Percentiles rank a stretch among this genome's conserved stretches.
phyloP scores from a whole-genome alignment of 2,329 filamentous ascomycete genomes.

The Paecilomyces sp. region DNA sequence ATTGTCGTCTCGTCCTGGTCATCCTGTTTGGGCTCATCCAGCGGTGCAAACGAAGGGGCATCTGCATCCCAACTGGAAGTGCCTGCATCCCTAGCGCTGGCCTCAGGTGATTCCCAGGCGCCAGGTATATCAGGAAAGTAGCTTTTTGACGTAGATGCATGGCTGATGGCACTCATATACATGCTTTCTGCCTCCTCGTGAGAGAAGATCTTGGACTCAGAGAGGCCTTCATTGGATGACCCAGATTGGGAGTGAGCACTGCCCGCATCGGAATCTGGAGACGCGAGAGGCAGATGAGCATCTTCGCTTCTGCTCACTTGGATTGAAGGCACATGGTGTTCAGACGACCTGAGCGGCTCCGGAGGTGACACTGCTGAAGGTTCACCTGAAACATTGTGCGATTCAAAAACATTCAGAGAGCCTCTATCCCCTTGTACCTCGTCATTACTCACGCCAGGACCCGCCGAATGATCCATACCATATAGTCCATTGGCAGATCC shows the following conservation, averaged over 20 bases:
- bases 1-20: slow-evolving; percentile 10
- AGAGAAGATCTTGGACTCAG: slow-evolving; percentile 40
- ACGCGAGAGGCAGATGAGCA: background rate
- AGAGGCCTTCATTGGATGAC: slow-evolving; percentile 30
- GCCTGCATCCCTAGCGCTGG: slow-evolving; percentile 6
- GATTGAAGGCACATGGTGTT: background rate
- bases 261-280: slow-evolving; percentile 13
- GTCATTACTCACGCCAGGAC: background rate
- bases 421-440: background rate
- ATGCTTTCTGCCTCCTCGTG: slow-evolving; percentile 45
- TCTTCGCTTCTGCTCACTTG: background rate
- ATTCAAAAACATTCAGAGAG: background rate
- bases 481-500: background rate
- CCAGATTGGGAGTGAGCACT: slow-evolving; percentile 15
- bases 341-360: background rate
- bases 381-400: background rate
- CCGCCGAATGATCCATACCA: slow-evolving; percentile 2
- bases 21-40: background rate
- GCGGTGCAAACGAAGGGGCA: background rate
- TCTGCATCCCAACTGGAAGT: slow-evolving; percentile 1
- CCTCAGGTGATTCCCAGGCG: slow-evolving; percentile 30
- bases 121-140: slow-evolving; percentile 34
- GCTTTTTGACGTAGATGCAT: slow-evolving; percentile 20
- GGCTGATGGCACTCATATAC: slow-evolving; percentile 52
- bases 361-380: background rate